These are phyloP conservation scores for Citrus australasica DNA, from an alignment of 345 rosid genomes.

Conservation along the genomic window DNA sequence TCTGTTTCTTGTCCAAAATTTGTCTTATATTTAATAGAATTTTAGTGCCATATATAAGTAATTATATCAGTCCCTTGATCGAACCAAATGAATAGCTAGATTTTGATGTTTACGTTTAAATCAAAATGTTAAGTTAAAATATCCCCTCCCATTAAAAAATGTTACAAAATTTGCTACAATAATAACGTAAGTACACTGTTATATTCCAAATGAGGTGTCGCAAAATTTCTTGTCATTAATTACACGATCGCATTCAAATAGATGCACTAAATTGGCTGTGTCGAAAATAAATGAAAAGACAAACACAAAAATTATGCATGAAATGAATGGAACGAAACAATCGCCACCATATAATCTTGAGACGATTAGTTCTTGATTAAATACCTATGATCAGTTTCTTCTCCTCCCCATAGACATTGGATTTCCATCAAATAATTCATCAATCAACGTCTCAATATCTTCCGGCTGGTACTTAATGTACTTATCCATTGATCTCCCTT, in stretches of 20 bases:
- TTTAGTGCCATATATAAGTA: no score
- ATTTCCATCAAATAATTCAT: constrained; percentile 83
- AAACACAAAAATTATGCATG: not conserved
- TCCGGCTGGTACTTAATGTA: constrained; percentile 86
- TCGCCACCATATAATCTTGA: not conserved
- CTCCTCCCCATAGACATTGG: constrained; percentile 46
- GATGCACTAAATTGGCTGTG: not conserved
- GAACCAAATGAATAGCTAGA: no score
- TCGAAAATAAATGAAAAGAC: not conserved
- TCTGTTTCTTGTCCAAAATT: no score
- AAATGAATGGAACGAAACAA: not conserved
- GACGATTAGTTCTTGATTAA: not conserved
- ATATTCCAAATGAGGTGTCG: no score
- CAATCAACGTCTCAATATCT: constrained; percentile 64
- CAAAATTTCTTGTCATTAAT: not conserved
- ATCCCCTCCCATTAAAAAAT: not conserved
- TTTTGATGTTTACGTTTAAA: no score
- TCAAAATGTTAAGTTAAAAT: no score
- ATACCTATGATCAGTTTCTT: constrained; percentile 13
- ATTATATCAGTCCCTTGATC: no score
- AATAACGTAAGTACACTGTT: not conserved
- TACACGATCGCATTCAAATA: not conserved
- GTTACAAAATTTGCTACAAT: not conserved
- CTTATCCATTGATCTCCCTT: constrained; percentile 68
- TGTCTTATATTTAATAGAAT: no score